Evolutionary conservation across 129 eudicot genomes (phyloP), one percentile per base, ranked within the genome.

Genomic region (Sambucus nigra): DNA sequence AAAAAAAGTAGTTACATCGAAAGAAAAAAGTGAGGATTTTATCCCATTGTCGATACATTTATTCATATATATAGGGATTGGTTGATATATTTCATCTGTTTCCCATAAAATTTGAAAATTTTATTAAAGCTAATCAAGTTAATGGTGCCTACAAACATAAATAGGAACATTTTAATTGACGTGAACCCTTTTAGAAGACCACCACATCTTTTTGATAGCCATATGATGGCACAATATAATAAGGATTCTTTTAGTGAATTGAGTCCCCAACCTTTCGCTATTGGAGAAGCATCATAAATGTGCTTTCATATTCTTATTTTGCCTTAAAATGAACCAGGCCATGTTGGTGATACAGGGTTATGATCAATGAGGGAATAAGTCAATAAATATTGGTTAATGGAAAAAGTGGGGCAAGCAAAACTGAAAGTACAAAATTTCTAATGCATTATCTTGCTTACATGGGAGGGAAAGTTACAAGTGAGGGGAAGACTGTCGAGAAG

Each of bases 381-480:
- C 99, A 92, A 81, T 80, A 96, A 14, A 92, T 92, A 72, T 78
- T 92, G 91, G 99, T 92, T 51, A 92, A 96, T 70, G 99, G 99
- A n/a, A 96, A 92, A 68, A 92, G 99, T 75, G 99, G 99, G 66
- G 99, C 99, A 38, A 96, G 99, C 73, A 92, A 92, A 80, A 92
- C 99, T 10, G 99, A 92, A 75, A 92, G 99, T 73, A 92, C 99
- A 58, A 92, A 92, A 57, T 64, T 53, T 64, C 94, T 92, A 31
- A 92, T 92, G 99, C 82, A 81, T 12, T 92, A 92, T 75, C 96
- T 92, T 62, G 99, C 99, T 67, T 86, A 82, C 73, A 86, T 92
- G 96, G 99, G 99, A 27, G 99, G 99, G 25, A 75, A 94, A 73
- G 88, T 85, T 74, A 71, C 77, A 26, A 55, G 82, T 2, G 99